phyloP scores from a whole-genome alignment of 2,329 filamentous ascomycete genomes.

The Neocatenulostroma microsporum region DNA sequence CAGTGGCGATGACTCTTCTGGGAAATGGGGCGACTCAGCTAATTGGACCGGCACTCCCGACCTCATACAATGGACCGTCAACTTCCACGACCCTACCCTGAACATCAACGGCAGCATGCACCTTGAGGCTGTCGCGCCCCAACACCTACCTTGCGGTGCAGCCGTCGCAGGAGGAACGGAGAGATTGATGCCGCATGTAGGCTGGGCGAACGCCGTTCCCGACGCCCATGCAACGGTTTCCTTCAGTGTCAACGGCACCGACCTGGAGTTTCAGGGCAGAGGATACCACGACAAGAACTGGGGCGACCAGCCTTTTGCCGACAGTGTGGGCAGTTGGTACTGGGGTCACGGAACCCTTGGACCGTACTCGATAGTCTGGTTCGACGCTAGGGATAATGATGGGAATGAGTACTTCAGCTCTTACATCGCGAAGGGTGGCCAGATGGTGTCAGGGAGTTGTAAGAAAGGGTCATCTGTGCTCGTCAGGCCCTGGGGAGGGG shows the following conservation, averaged over 20 bases:
- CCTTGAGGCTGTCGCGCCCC: slow-evolving; percentile 1
- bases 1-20: background rate
- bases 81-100: background rate
- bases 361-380: slow-evolving; percentile 40
- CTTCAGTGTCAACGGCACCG: slow-evolving; percentile 24
- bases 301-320: slow-evolving; percentile 32
- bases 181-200: slow-evolving; percentile 29
- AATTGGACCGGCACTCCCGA: slow-evolving; percentile 1
- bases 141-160: slow-evolving; percentile 23
- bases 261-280: slow-evolving; percentile 30
- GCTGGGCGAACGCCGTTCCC: slow-evolving; percentile 34
- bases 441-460: slow-evolving; percentile 1
- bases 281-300: slow-evolving; percentile 46
- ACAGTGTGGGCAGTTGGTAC: slow-evolving; percentile 20
- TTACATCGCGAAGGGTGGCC: slow-evolving; percentile 6
- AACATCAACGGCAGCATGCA: background rate
- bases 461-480: background rate
- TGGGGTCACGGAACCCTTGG: slow-evolving; percentile 45
- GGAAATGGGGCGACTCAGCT: background rate
- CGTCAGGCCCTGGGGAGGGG: slow-evolving; percentile 5
- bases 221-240: slow-evolving; percentile 29
- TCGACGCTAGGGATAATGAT: slow-evolving; percentile 21
- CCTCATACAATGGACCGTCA: background rate
- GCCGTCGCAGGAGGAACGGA: slow-evolving; percentile 14
- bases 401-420: slow-evolving; percentile 3